Evolutionary conservation across 352 stramenopile genomes (phyloP), one percentile per base, ranked within the genome.

Genomic region (Phytophthora pseudosyringae): DNA sequence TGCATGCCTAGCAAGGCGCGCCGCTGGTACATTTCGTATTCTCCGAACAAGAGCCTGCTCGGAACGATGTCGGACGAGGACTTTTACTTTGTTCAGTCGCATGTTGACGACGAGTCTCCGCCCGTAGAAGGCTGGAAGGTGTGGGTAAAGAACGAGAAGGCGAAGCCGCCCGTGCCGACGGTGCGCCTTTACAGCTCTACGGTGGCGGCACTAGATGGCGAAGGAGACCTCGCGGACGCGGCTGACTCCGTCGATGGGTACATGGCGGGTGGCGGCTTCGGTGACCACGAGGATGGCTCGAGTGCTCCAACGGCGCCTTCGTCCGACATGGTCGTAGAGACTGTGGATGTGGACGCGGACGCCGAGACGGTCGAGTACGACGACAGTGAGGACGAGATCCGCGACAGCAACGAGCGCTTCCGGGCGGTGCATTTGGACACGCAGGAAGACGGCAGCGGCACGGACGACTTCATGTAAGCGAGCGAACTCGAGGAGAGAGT

Each of bases 21-120:
- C 58, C 98, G 97, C 71, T 99, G 97, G 97, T 99, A 99, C 75
- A 97, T 99, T 54, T 98, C 93, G 45, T 97, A 99, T 72, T 98
- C 97, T 21, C 83, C 86, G 5, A 93, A 96, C 81, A 91, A 91
- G 61, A 93, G 78, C 40, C 68, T 93, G 26, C 75, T 95, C 28
- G 88, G 88, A 31, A 96, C 88, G 16, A 83, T 92, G 69, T 91
- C 84, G 29, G 88, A 96, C 58, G 88, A 94, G 53, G 88, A 96
- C 50, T 96, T 85, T 55, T 96, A 96, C 62, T 95, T 93, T 69
- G 86, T 91, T 36, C 75, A 84, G 52, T 94, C 78, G 48, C 81
- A 92, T 44, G 76, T 94, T 48, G 86, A 95, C 48, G 82, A 94
- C 50, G 88, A 96, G 48, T 70, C 71, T 40, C 88, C 88, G 18